Evolutionary conservation across 805 yeast species (phyloP), one percentile per base, ranked within the genome.

Genomic region (Helenozyma baotianmanensis): DNA sequence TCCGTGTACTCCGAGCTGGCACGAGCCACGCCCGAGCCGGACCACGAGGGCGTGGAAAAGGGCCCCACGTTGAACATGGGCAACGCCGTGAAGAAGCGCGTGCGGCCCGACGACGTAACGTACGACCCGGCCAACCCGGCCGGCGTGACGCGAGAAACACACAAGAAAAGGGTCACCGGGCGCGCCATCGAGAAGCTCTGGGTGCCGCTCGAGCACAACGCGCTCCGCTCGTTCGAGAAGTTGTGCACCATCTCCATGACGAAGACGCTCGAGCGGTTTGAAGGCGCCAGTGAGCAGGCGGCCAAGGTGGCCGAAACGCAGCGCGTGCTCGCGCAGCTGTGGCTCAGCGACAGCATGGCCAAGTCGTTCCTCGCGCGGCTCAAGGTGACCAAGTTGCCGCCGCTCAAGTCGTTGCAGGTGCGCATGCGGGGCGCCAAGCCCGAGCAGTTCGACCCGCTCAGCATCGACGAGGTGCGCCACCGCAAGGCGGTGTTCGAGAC

Each of bases 401-500:
- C 46, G 22, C 25, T 35, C 24, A 41, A 33, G 25, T 36, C 48
- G n/a, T 31, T 45, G 18, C 35, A 42, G 16, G 36, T 34, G 18
- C 33, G 38, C 14, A 30, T 36, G 33, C 32, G 40, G 18, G 48
- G 48, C 10, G 24, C 28, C 15, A 31, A 16, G 14, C 34, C 27
- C 10, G 33, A 33, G 9, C 29, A 21, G 14, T 33, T 35, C 22
- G 46, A 39, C 15, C 39, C 47, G 4, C 36, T 46, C 14, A 40
- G 30, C 26, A 32, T 39, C 14, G 47, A 43, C 32, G 43, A 30
- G 22, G 43, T 44, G 21, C 38, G 18, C 17, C 45, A 31, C 27
- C 19, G 36, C 14, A 42, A 38, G 25, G 29, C 35, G 7, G 27
- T 32, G 9, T 30, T 36, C 12, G 70, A 65, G 35, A 57, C 67